Evolutionary conservation across 192 early-diverging fungal genomes (phyloP).

Genomic region (Phlyctochytrium arcticum): DNA sequence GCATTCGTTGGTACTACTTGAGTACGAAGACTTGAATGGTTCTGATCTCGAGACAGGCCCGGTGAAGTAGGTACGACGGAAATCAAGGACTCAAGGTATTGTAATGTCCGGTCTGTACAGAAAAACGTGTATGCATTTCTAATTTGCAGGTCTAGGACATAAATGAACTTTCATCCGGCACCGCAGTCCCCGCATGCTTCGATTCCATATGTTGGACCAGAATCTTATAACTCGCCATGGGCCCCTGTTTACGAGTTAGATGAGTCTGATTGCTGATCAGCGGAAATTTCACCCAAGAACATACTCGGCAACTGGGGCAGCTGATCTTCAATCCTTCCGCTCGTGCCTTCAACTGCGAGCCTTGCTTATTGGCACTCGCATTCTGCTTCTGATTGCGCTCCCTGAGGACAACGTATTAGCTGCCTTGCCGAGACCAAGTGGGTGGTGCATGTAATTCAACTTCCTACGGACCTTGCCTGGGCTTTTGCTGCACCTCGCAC

Average conservation of each 20-base stretch:
- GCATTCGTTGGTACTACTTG: slow-evolving; percentile 18
- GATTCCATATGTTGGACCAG: slow-evolving; percentile 31
- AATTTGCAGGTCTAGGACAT: background rate
- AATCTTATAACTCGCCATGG: slow-evolving; percentile 29
- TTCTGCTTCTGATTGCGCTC: slow-evolving; percentile 15
- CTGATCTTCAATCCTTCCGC: slow-evolving; percentile 21
- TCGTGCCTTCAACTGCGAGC: slow-evolving; percentile 27
- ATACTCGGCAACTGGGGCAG: slow-evolving; percentile 25
- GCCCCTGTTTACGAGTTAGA: slow-evolving; percentile 1
- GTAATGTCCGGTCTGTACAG: too few species aligned
- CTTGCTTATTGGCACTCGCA: background rate
- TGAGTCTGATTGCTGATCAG: too few species aligned
- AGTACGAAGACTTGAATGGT: background rate
- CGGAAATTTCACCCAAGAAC: slow-evolving; percentile 1
- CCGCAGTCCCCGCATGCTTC: slow-evolving; percentile 17
- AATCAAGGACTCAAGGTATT: too few species aligned
- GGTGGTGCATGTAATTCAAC: background rate
- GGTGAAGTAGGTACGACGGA: too few species aligned
- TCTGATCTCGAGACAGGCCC: too few species aligned
- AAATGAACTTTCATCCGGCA: slow-evolving; percentile 24
- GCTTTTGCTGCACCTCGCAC: slow-evolving; percentile 23
- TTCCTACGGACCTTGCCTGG: slow-evolving; percentile 18
- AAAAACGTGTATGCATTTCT: too few species aligned
- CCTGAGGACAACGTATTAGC: background rate
- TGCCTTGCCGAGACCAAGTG: background rate